Conservation (phyloP, 805 yeast species). For the Kuraishia piskuri region DNA sequence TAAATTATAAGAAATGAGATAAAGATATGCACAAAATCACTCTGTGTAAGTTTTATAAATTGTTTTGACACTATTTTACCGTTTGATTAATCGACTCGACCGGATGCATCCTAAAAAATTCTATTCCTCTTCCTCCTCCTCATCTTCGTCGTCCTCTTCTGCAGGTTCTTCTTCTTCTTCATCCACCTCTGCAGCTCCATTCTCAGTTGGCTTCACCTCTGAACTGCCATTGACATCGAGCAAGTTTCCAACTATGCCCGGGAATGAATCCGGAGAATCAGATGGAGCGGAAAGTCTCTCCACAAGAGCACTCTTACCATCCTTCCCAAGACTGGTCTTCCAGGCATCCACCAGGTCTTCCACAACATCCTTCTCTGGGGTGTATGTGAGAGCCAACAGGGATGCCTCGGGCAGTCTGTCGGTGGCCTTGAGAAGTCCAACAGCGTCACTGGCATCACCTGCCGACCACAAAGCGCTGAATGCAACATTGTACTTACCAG, state of each 20-base stretch:
- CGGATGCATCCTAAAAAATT: constrained; percentile 10
- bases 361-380: constrained; percentile 32
- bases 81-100: constrained; percentile 8
- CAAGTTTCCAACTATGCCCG: constrained; percentile 23
- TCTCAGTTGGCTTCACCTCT: constrained; percentile 18
- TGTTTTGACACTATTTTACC: background rate
- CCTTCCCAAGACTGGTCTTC: constrained; percentile 47
- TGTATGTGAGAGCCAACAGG: constrained; percentile 67
- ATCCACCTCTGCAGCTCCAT: constrained; percentile 9
- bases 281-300: constrained; percentile 47
- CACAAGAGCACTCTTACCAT: constrained; percentile 51
- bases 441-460: constrained; percentile 59
- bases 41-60: background rate
- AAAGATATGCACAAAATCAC: background rate
- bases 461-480: constrained; percentile 87
- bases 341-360: constrained; percentile 47
- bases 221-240: constrained; percentile 30
- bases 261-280: constrained; percentile 24
- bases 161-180: constrained; percentile 14
- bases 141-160: constrained; percentile 11
- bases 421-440: constrained; percentile 55
- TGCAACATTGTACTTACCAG: constrained; percentile 82
- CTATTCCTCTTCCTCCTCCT: constrained; percentile 8
- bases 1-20: background rate
- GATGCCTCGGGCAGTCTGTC: constrained; percentile 82